phyloP scores from a whole-genome alignment of 225 moss, liverwort and hornwort species.

The Rhytidiadelphus loreus region DNA sequence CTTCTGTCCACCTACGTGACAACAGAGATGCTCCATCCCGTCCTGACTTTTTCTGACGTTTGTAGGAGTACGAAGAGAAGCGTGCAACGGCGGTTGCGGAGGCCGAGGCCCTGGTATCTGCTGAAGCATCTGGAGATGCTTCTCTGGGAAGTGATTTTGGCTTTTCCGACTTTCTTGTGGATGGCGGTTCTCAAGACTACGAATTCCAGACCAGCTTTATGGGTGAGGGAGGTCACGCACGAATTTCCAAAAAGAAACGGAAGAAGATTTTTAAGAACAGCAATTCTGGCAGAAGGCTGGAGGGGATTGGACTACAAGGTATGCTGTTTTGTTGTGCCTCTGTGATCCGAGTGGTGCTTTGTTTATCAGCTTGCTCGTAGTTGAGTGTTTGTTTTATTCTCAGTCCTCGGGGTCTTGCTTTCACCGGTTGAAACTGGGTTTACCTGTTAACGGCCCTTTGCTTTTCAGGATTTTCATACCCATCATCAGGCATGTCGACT shows the following conservation, averaged over 20 bases:
- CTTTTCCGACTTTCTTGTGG: slow-evolving; percentile 8
- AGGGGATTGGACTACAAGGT: slow-evolving; percentile 24
- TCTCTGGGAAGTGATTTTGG: slow-evolving; percentile 4
- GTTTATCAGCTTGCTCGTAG: background rate
- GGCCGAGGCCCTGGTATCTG: slow-evolving; percentile 52
- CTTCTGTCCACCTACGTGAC: background rate
- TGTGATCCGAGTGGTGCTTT: background rate
- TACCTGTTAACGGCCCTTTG: background rate
- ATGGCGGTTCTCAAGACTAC: slow-evolving; percentile 30
- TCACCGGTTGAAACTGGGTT: background rate
- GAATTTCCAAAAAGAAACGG: slow-evolving; percentile 70
- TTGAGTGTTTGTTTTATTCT: background rate
- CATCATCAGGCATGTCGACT: slow-evolving; percentile 21
- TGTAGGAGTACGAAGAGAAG: slow-evolving; percentile 61
- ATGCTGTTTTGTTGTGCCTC: background rate
- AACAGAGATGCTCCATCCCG: background rate
- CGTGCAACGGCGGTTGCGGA: slow-evolving; percentile 39
- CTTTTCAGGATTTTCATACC: slow-evolving; percentile 32
- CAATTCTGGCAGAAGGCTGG: slow-evolving; percentile 23
- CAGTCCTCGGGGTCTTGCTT: background rate
- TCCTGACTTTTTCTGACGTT: background rate
- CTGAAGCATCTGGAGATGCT: slow-evolving; percentile 29
- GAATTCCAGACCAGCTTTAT: slow-evolving; percentile 41
- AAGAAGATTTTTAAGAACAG: slow-evolving; percentile 61
- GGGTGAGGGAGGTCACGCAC: slow-evolving; percentile 16